Evolutionary conservation across 768 basidiomycete genomes (phyloP).

Genomic region (Rhizopogon vinicolor): DNA sequence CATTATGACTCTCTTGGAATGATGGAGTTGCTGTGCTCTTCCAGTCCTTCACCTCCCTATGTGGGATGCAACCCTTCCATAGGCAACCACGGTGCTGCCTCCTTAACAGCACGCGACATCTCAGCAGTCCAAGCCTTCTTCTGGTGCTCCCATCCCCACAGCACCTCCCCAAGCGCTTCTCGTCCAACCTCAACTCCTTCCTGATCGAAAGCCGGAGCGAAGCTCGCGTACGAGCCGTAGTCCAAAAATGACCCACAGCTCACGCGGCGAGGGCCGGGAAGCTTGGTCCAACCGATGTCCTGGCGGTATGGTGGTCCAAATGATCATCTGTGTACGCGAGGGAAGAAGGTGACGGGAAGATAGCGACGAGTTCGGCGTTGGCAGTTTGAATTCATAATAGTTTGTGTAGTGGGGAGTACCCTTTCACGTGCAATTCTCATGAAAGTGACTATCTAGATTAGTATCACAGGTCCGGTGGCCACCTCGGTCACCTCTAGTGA

Average conservation of each 20-base stretch:
- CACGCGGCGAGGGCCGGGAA: constrained; percentile 49
- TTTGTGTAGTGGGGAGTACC: too few species aligned
- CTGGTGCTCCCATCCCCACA: constrained; percentile 48
- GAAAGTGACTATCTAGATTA: too few species aligned
- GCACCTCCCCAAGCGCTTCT: constrained; percentile 52
- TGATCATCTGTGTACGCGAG: constrained; percentile 26
- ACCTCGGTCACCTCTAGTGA: too few species aligned
- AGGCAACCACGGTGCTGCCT: constrained; percentile 4
- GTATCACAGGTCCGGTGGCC: too few species aligned
- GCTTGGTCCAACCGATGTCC: constrained; percentile 35
- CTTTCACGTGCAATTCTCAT: too few species aligned
- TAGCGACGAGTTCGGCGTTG: constrained; percentile 71
- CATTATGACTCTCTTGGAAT: constrained; percentile 10
- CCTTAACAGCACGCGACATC: constrained; percentile 23
- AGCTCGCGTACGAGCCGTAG: constrained; percentile 71
- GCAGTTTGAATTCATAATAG: constrained; percentile 57
- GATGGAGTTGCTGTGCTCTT: constrained; percentile 9
- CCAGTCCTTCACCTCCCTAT: background rate
- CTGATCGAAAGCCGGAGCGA: constrained; percentile 77
- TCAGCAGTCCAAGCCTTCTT: constrained; percentile 21
- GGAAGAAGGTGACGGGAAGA: constrained; percentile 58
- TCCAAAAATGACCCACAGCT: constrained; percentile 70
- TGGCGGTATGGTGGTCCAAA: too few species aligned
- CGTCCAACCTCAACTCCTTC: constrained; percentile 70
- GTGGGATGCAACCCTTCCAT: constrained; percentile 4